Conservation (phyloP, 306 rosid species). For the Mimosa bimucronata region DNA sequence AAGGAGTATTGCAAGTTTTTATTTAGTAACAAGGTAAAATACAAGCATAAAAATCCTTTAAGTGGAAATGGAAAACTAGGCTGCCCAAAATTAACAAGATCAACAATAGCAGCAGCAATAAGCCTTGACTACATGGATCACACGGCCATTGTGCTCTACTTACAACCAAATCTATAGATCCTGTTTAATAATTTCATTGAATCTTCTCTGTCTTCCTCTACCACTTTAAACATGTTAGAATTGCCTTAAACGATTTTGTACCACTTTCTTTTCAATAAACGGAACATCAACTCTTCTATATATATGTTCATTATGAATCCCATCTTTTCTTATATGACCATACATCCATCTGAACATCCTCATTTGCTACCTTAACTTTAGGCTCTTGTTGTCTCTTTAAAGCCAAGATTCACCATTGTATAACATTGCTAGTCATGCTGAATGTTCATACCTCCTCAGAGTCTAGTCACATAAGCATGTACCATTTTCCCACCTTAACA, state of each 20-base stretch:
- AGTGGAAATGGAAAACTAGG: not conserved
- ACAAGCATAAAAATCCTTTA: not conserved
- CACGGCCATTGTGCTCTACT: not conserved
- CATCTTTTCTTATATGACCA: not conserved
- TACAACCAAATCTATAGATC: not conserved
- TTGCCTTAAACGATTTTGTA: not conserved
- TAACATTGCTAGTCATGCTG: not conserved
- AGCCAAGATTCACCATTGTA: not conserved
- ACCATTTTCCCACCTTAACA: not conserved
- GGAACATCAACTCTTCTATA: not conserved
- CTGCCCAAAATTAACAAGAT: constrained; percentile 16
- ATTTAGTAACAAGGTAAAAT: constrained; percentile 21
- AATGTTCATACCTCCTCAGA: not conserved
- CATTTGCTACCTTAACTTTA: not conserved
- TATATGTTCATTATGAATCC: not conserved
- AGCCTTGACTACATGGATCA: not conserved
- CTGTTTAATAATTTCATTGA: too few relatives aligned
- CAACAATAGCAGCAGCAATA: not conserved
- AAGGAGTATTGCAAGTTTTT: not conserved
- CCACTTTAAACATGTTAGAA: not conserved
- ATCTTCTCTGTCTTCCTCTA: not conserved
- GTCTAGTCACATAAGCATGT: not conserved
- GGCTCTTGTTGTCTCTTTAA: not conserved
- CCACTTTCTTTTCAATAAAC: not conserved
- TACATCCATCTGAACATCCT: not conserved